Percentiles rank a stretch among this genome's conserved stretches.
Conservation (phyloP, 169 alveolate genomes). For the Plasmodium gallinaceum region DNA sequence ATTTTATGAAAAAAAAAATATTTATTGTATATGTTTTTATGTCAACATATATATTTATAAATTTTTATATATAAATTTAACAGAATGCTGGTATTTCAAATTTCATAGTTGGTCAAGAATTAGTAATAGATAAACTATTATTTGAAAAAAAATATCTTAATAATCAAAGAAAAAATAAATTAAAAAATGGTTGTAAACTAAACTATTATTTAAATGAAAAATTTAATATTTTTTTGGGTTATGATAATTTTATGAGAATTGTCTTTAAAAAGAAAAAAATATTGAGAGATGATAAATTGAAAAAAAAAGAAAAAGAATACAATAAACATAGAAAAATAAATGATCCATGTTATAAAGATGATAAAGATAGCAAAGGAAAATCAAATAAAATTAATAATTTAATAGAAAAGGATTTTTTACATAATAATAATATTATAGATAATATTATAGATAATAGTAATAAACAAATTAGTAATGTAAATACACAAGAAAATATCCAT, state of each 20-base stretch:
- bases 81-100: slow-evolving; percentile 44
- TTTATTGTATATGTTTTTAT: neutral
- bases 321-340: neutral
- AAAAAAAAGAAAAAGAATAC: slow-evolving; percentile 6
- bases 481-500: too few species aligned
- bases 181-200: slow-evolving; percentile 15
- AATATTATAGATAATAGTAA: too few species aligned
- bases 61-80: neutral
- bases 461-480: too few species aligned
- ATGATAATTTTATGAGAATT: slow-evolving; percentile 37
- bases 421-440: too few species aligned
- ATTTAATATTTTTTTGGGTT: slow-evolving; percentile 41
- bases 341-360: neutral
- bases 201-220: slow-evolving; percentile 41
- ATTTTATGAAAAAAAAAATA: too few species aligned
- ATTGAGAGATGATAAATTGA: neutral
- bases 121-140: slow-evolving; percentile 41
- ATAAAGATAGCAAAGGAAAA: too few species aligned
- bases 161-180: slow-evolving; percentile 36
- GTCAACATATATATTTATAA: neutral
- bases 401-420: too few species aligned
- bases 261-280: slow-evolving; percentile 56
- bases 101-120: slow-evolving; percentile 56
- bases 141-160: slow-evolving; percentile 52
- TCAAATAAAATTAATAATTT: too few species aligned